Base-by-base conservation (phyloP, 345 rosid genomes). In the Leavenworthia alabamica region DNA sequence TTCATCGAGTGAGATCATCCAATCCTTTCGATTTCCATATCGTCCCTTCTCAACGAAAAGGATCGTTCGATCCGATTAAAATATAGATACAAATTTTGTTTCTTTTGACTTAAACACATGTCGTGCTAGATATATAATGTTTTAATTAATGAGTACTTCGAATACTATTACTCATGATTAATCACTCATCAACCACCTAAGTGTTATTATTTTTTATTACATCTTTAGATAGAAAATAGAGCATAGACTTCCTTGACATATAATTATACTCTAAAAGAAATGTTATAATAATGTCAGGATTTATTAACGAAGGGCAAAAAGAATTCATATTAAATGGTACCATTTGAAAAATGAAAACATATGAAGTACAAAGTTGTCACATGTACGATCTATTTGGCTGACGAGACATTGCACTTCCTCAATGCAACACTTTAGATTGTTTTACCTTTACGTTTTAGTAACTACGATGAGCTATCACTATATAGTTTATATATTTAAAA, bases 161-260 rank as follows among this genome's bases (percentile, higher is more conserved):
- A 19, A 49, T 64, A 64, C 70, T 64, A 71, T 58, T 64, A 64
- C 55, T 64, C 48, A 58, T 71, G 66, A 64, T 51, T 64, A 57
- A 57, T 64, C 19, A 24, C 56, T 71, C 75, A 64, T 64, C 75
- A 71, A 71, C 66, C 75, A 64, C 75, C 60, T 71, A 19, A 24
- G 24, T n/a, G n/a, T n/a, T n/a, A n/a, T n/a, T n/a, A n/a, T n/a
- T n/a, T 10, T 48, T 46, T 16, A 49, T 56, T 56, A 71, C 7
- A 64, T 41, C 62, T 8, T 12, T 17, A 26, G 45, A 28, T 37
- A 54, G 27, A 49, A 56, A 56, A 19, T n/a, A n/a, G n/a, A n/a
- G n/a, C n/a, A n/a, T n/a, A n/a, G n/a, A n/a, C n/a, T n/a, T n/a
- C n/a, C n/a, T n/a, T 46, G 22, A 48, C 63, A 56, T 41, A n/a